Conservation (phyloP, 208 protist species). For the Blechomonas ayalai region DNA sequence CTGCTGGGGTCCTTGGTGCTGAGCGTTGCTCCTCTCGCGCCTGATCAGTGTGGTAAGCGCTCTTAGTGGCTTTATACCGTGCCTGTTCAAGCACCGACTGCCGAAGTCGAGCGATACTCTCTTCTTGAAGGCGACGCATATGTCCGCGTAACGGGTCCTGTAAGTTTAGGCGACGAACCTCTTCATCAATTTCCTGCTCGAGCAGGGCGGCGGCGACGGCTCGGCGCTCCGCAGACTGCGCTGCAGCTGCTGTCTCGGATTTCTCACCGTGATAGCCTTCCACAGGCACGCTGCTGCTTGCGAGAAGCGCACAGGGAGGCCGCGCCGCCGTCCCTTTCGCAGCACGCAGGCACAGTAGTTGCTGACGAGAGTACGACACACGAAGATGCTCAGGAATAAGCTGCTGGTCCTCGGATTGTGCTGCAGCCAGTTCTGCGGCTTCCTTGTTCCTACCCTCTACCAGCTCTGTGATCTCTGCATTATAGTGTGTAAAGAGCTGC, state of each 20-base stretch:
- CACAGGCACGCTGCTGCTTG: too few species aligned
- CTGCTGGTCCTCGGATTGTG: not conserved
- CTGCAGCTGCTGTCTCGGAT: too few species aligned
- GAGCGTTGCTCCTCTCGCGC: constrained; percentile 7
- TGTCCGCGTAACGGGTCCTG: not conserved
- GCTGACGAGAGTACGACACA: constrained; percentile 23
- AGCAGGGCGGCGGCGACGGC: not conserved
- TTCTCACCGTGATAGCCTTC: too few species aligned
- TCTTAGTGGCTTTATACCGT: constrained; percentile 1
- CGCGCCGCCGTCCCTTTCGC: not conserved
- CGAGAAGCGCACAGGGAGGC: too few species aligned
- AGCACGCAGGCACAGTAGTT: constrained; percentile 36
- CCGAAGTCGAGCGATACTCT: not conserved
- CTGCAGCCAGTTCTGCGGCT: not conserved
- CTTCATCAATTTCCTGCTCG: constrained; percentile 3
- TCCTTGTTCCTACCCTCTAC: not conserved
- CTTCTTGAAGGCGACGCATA: constrained; percentile 1
- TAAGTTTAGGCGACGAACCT: not conserved
- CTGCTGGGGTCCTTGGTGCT: constrained; percentile 5
- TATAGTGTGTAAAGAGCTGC: constrained; percentile 7
- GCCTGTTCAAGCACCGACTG: not conserved
- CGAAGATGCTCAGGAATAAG: constrained; percentile 14
- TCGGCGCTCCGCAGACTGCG: too few species aligned
- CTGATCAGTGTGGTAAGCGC: not conserved
- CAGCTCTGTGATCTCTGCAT: constrained; percentile 6